Conservation (phyloP, 148 eudicot genomes). For the Silene uniflora region DNA sequence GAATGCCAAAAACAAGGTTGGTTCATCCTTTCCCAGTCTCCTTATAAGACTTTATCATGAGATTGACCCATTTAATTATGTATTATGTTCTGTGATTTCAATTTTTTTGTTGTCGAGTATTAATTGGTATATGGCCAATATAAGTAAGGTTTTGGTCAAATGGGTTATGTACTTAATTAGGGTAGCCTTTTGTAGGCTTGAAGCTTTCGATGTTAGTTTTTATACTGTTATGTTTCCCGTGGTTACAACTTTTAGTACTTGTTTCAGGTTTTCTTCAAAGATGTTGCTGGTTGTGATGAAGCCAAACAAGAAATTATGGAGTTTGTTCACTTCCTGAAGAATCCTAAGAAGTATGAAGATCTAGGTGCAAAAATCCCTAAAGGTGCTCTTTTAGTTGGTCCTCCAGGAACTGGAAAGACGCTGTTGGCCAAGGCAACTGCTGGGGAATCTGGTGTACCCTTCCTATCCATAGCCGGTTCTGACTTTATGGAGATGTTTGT, state of each 20-base stretch:
- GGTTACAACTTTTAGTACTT: slow-evolving; percentile 1
- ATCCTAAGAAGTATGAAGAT: slow-evolving; percentile 76
- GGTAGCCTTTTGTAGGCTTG: background rate
- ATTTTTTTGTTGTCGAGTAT: too few relatives aligned
- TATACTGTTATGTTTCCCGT: background rate
- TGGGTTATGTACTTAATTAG: too few relatives aligned
- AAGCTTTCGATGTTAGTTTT: background rate
- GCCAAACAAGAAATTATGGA: slow-evolving; percentile 83
- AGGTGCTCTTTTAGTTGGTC: slow-evolving; percentile 93
- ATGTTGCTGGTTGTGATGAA: slow-evolving; percentile 82
- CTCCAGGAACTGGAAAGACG: slow-evolving; percentile 96
- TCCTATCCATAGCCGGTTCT: slow-evolving; percentile 79
- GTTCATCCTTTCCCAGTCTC: slow-evolving; percentile 7
- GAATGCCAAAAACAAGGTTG: slow-evolving; percentile 79
- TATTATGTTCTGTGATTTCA: too few relatives aligned
- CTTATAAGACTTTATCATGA: too few relatives aligned
- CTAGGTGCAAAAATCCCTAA: slow-evolving; percentile 90
- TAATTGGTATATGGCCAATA: too few relatives aligned
- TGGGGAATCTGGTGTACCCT: slow-evolving; percentile 96
- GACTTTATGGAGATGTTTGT: slow-evolving; percentile 98
- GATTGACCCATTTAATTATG: too few relatives aligned
- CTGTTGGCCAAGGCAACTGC: slow-evolving; percentile 92
- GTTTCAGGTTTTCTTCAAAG: slow-evolving; percentile 36
- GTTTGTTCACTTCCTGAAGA: slow-evolving; percentile 89
- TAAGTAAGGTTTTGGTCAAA: too few relatives aligned